phyloP scores from a whole-genome alignment of 1,139 yeast genomes.

The Ogataea hybrid region DNA sequence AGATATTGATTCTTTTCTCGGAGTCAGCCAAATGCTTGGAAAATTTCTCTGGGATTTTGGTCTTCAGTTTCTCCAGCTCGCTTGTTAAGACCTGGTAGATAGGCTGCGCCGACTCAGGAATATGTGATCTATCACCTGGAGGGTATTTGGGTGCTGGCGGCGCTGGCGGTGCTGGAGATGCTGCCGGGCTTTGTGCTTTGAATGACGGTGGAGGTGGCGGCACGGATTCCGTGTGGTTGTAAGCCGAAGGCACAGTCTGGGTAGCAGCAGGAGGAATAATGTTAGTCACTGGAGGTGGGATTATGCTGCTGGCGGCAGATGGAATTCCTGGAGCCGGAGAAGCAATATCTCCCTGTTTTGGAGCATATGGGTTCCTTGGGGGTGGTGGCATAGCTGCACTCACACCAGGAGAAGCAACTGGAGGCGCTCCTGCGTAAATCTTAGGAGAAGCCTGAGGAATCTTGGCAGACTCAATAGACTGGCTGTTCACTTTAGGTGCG shows the following conservation, averaged over 20 bases:
- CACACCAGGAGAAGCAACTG: slow-evolving; percentile 20
- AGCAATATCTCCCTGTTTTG: slow-evolving; percentile 27
- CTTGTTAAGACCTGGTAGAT: slow-evolving; percentile 54
- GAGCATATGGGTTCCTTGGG: slow-evolving; percentile 33
- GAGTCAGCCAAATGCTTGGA: slow-evolving; percentile 76
- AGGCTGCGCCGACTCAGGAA: slow-evolving; percentile 56
- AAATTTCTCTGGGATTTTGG: slow-evolving; percentile 74
- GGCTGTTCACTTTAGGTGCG: slow-evolving; percentile 29
- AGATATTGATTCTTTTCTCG: slow-evolving; percentile 72
- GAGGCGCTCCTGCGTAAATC: slow-evolving; percentile 13
- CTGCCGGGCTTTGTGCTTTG: slow-evolving; percentile 6
- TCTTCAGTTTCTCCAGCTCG: slow-evolving; percentile 62
- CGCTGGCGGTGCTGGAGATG: too few relatives aligned
- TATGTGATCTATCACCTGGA: slow-evolving; percentile 69
- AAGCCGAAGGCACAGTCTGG: slow-evolving; percentile 1
- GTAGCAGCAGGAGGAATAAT: slow-evolving; percentile 1
- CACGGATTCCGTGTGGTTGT: slow-evolving; percentile 11
- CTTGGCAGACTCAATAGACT: slow-evolving; percentile 19
- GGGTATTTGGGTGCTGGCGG: slow-evolving; percentile 55
- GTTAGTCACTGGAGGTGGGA: slow-evolving; percentile 8
- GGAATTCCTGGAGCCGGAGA: slow-evolving; percentile 17
- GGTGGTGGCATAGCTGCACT: slow-evolving; percentile 29
- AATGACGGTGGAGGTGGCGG: slow-evolving; percentile 31
- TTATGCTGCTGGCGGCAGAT: slow-evolving; percentile 11
- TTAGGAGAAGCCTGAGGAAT: slow-evolving; percentile 23